These are phyloP conservation scores for Phytophthora hibernalis DNA, from an alignment of 352 stramenopile genomes.

Conservation along the genomic window DNA sequence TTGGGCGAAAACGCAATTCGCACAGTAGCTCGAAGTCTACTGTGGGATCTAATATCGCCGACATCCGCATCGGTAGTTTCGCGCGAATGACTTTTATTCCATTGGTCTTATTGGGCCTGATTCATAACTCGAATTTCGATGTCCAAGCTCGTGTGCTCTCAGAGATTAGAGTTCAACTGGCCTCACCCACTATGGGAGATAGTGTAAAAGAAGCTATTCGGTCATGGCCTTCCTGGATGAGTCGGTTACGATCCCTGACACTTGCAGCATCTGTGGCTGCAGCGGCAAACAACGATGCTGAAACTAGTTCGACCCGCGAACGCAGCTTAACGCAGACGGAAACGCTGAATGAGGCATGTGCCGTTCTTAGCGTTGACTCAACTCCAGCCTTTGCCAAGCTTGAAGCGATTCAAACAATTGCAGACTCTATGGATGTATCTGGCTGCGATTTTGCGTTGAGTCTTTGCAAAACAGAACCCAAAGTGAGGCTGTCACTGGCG, in stretches of 20 bases:
- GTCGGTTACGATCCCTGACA: conserved; percentile 51
- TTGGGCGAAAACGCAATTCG: conserved; percentile 51
- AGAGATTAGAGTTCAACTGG: conserved; percentile 63
- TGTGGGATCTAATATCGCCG: background rate
- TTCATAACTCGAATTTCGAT: conserved; percentile 52
- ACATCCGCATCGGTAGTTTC: conserved; percentile 50
- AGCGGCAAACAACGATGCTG: conserved; percentile 10
- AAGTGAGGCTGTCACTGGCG: conserved; percentile 46
- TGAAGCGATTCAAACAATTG: conserved; percentile 67
- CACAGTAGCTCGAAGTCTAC: conserved; percentile 16
- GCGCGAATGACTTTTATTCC: conserved; percentile 65
- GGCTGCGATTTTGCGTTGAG: conserved; percentile 70
- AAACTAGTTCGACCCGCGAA: conserved; percentile 12
- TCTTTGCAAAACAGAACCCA: conserved; percentile 59
- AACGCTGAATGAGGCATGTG: conserved; percentile 62
- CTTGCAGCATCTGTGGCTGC: conserved; percentile 27
- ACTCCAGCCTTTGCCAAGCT: conserved; percentile 52
- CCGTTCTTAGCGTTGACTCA: conserved; percentile 59
- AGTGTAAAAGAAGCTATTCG: conserved; percentile 72
- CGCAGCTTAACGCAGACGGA: conserved; percentile 37
- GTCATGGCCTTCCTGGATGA: conserved; percentile 76
- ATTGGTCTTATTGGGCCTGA: conserved; percentile 57
- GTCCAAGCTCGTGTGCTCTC: conserved; percentile 62
- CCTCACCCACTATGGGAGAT: conserved; percentile 51
- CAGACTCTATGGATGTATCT: conserved; percentile 39